These are phyloP conservation scores for Leccinum disarticulatum DNA, from an alignment of 768 basidiomycete species.

Conservation along the genomic window DNA sequence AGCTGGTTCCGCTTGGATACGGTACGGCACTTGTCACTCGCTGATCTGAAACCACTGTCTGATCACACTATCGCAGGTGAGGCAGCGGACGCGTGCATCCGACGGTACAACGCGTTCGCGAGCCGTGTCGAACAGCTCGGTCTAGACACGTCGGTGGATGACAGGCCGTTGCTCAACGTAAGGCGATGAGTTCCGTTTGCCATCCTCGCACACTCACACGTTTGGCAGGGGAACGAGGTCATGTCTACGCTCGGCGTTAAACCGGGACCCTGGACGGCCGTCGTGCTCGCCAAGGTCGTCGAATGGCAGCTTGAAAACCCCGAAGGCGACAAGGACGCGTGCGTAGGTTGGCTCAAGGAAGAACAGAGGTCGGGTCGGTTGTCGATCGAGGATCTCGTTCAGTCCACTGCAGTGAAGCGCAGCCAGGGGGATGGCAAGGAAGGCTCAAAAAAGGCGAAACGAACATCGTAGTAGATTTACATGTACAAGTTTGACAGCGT, in stretches of 20 bases:
- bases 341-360: constrained; percentile 65
- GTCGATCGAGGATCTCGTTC: constrained; percentile 27
- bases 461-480: constrained; percentile 10
- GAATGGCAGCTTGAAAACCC: constrained; percentile 89
- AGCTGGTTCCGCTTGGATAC: constrained; percentile 59
- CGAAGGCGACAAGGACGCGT: constrained; percentile 59
- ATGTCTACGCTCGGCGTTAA: constrained; percentile 51
- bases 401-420: constrained; percentile 28
- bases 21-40: constrained; percentile 12
- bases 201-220: not conserved
- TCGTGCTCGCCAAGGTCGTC: constrained; percentile 62
- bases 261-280: constrained; percentile 70
- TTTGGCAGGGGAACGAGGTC: constrained; percentile 68
- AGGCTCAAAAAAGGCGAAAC: constrained; percentile 33
- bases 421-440: constrained; percentile 18
- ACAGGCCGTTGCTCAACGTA: constrained; percentile 77
- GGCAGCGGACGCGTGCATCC: constrained; percentile 48
- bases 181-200: constrained; percentile 28
- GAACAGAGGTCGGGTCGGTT: constrained; percentile 52
- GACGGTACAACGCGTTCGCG: constrained; percentile 66
- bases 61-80: constrained; percentile 34
- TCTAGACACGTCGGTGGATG: constrained; percentile 61
- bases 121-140: constrained; percentile 58
- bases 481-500: not conserved
- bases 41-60: not conserved